These are phyloP conservation scores for Meredithiella fracta DNA, from an alignment of 2,329 filamentous ascomycete genomes.

Conservation along the genomic window DNA sequence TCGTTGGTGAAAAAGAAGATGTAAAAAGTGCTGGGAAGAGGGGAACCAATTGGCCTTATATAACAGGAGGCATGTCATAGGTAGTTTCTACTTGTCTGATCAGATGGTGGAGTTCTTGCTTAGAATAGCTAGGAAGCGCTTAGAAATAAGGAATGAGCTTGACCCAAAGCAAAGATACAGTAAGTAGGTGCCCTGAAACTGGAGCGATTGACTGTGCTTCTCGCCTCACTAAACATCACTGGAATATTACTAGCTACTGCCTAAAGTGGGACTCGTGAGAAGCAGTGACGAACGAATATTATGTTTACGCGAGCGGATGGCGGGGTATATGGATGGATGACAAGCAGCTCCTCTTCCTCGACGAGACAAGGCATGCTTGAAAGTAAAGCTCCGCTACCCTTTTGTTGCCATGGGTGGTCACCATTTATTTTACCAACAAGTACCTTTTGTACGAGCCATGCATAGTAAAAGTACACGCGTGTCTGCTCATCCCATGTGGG, in stretches of 20 bases:
- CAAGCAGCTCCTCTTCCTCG: not conserved
- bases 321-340: not conserved
- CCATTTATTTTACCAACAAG: not conserved
- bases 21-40: constrained; percentile 4
- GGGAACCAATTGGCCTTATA: constrained; percentile 9
- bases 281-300: not conserved
- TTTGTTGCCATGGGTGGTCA: not conserved
- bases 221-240: not conserved
- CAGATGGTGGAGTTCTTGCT: not conserved
- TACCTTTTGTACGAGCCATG: not conserved
- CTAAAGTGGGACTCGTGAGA: too few relatives aligned
- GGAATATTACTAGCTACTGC: not conserved
- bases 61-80: not conserved
- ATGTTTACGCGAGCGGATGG: not conserved
- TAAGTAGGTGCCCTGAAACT: not conserved
- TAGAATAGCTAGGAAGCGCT: constrained; percentile 8
- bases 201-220: not conserved
- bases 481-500: not conserved
- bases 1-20: not conserved
- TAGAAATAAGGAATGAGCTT: constrained; percentile 8
- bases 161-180: not conserved
- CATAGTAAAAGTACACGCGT: constrained; percentile 4
- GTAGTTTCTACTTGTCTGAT: not conserved
- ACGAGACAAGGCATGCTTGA: not conserved
- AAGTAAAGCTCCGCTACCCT: not conserved